These are phyloP conservation scores for Ascochyta viciae-villosae DNA, from an alignment of 2,329 filamentous ascomycete genomes.

Conservation along the genomic window DNA sequence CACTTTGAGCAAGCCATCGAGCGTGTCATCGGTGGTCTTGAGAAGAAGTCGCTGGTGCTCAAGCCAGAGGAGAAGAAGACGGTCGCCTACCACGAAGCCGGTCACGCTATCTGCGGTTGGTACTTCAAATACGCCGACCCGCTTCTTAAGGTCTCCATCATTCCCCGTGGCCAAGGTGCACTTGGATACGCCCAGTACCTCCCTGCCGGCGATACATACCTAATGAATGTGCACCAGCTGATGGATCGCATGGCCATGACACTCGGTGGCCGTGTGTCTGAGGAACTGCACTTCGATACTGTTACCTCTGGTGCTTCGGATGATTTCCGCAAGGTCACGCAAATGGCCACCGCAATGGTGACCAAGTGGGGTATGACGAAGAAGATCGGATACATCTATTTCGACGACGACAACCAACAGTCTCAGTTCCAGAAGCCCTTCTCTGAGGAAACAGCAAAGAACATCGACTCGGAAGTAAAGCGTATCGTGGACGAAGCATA, in stretches of 20 bases:
- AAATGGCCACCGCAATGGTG: slow-evolving; percentile 96
- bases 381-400: slow-evolving; percentile 92
- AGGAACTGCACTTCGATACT: slow-evolving; percentile 95
- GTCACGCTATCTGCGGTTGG: slow-evolving; percentile 98
- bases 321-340: slow-evolving; percentile 98
- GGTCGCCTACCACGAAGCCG: slow-evolving; percentile 97
- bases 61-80: slow-evolving; percentile 93
- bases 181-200: slow-evolving; percentile 97
- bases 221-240: slow-evolving; percentile 93
- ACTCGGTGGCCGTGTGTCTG: slow-evolving; percentile 89
- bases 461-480: slow-evolving; percentile 90
- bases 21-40: slow-evolving; percentile 92
- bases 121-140: slow-evolving; percentile 97
- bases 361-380: slow-evolving; percentile 99
- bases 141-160: slow-evolving; percentile 97
- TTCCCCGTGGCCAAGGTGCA: slow-evolving; percentile 91
- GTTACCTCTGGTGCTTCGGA: slow-evolving; percentile 95
- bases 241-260: slow-evolving; percentile 99
- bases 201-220: slow-evolving; percentile 87
- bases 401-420: slow-evolving; percentile 80
- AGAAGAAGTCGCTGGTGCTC: slow-evolving; percentile 96
- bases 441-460: slow-evolving; percentile 89
- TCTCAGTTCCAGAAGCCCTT: slow-evolving; percentile 87
- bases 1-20: slow-evolving; percentile 99
- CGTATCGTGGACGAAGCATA: slow-evolving; percentile 93